Evolutionary conservation across 805 yeast genomes (phyloP).

Genomic region (Grigorovia humatica): DNA sequence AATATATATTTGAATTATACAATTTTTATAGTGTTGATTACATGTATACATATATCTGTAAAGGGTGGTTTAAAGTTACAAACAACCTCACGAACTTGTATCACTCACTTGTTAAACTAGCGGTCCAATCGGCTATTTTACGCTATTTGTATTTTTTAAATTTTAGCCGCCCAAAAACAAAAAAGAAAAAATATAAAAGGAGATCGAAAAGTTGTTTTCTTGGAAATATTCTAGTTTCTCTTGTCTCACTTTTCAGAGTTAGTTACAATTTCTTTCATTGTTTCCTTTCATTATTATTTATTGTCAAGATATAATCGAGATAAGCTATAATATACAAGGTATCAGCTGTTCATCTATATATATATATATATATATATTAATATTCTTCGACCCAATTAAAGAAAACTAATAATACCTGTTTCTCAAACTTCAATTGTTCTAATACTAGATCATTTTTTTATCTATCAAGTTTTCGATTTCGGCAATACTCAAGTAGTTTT

Average conservation of each 20-base stretch:
- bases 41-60: no score
- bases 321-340: background rate
- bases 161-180: background rate
- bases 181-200: background rate
- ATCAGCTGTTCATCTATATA: background rate
- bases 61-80: no score
- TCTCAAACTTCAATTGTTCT: background rate
- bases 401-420: background rate
- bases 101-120: background rate
- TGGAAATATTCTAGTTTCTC: background rate
- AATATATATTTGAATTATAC: no score
- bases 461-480: background rate
- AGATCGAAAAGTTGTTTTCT: background rate
- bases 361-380: background rate
- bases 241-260: background rate
- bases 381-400: background rate
- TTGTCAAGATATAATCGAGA: no score
- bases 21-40: no score
- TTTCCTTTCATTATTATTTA: background rate
- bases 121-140: background rate
- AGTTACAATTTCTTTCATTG: background rate
- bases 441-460: background rate
- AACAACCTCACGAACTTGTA: background rate
- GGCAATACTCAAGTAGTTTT: background rate
- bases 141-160: background rate